Evolutionary conservation across 306 rosid genomes (phyloP).

Genomic region (Prunus salicina): DNA sequence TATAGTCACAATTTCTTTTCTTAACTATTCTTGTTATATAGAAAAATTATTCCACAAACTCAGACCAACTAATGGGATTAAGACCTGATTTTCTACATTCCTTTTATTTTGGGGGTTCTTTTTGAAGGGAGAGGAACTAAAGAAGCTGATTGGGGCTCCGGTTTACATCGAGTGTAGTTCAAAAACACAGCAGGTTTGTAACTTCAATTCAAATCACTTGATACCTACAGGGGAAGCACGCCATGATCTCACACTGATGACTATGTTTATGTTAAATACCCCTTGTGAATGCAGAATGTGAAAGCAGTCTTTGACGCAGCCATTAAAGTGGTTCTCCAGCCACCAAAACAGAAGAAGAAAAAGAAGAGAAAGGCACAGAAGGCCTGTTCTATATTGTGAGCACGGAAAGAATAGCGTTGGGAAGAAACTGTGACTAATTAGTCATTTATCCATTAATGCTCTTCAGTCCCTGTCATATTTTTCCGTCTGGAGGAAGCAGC

Average conservation of each 20-base stretch:
- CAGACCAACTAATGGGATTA: constrained; percentile 8
- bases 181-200: constrained; percentile 85
- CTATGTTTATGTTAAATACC: not conserved
- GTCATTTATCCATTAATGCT: constrained; percentile 40
- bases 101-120: constrained; percentile 3
- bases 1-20: not conserved
- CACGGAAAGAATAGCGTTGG: constrained; percentile 12
- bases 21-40: not conserved
- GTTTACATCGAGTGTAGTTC: constrained; percentile 93
- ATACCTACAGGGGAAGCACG: constrained; percentile 2
- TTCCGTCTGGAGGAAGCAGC: constrained; percentile 41
- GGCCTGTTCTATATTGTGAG: constrained; percentile 81
- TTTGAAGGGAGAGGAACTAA: constrained; percentile 86
- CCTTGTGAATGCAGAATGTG: constrained; percentile 65
- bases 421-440: constrained; percentile 46
- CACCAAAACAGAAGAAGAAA: constrained; percentile 78
- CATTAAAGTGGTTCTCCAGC: constrained; percentile 93
- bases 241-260: not conserved
- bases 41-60: not conserved
- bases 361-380: constrained; percentile 77
- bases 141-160: constrained; percentile 81
- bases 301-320: constrained; percentile 95
- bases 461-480: constrained; percentile 32
- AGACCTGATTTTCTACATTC: constrained; percentile 11
- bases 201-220: constrained; percentile 19